phyloP scores from a whole-genome alignment of 2,329 filamentous ascomycete genomes.

The Ascochyta clinopodiicola region DNA sequence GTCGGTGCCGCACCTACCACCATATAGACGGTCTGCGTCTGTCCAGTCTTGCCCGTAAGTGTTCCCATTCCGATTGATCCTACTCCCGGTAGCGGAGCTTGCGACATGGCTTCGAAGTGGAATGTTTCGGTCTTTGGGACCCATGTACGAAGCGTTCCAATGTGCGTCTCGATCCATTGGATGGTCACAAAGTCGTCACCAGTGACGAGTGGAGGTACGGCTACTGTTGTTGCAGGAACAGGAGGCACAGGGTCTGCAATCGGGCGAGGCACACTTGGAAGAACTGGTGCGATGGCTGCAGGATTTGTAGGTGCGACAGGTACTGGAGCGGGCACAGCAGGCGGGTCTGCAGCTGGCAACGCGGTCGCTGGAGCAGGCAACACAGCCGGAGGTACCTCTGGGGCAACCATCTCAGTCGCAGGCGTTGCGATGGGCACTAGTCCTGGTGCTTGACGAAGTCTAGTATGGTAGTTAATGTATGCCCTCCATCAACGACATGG shows the following conservation, averaged over 20 bases:
- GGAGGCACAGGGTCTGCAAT: constrained; percentile 1
- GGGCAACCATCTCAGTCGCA: not conserved
- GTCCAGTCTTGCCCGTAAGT: constrained; percentile 37
- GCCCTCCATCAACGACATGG: too few relatives aligned
- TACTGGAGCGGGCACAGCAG: constrained; percentile 4
- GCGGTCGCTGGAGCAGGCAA: constrained; percentile 3
- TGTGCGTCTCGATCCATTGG: constrained; percentile 43
- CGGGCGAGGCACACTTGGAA: constrained; percentile 8
- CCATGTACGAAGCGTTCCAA: constrained; percentile 41
- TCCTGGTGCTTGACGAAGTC: constrained; percentile 23
- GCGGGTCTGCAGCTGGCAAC: not conserved
- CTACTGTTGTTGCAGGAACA: constrained; percentile 2
- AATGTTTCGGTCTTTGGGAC: constrained; percentile 38
- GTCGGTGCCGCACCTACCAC: constrained; percentile 33
- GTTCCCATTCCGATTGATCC: constrained; percentile 47
- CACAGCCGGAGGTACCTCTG: not conserved
- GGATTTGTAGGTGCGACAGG: not conserved
- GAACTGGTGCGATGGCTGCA: constrained; percentile 5
- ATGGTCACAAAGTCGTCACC: constrained; percentile 35
- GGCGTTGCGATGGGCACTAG: constrained; percentile 4
- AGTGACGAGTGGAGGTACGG: not conserved
- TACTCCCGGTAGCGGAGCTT: constrained; percentile 33
- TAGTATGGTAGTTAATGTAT: not conserved
- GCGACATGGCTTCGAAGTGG: constrained; percentile 30
- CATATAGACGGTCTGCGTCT: constrained; percentile 33